phyloP scores from a whole-genome alignment of 2,329 filamentous ascomycete species.

The Nigrograna mackinnonii region DNA sequence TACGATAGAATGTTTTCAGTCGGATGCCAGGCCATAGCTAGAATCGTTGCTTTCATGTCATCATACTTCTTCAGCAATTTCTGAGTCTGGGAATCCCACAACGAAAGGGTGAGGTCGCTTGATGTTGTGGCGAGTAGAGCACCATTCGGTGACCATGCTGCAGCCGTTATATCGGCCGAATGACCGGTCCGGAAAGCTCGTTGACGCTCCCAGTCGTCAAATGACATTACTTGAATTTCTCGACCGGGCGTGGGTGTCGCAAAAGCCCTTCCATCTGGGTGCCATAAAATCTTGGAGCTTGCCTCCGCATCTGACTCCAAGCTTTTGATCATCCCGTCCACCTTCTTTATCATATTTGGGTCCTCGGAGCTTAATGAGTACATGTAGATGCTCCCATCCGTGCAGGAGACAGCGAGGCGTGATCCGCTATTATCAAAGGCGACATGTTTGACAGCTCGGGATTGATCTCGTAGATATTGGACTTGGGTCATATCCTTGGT shows the following conservation, averaged over 20 bases:
- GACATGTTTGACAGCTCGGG: constrained; percentile 86
- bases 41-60: constrained; percentile 72
- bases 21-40: constrained; percentile 90
- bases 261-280: constrained; percentile 92
- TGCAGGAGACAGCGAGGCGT: constrained; percentile 79
- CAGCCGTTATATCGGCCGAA: constrained; percentile 79
- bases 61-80: constrained; percentile 77
- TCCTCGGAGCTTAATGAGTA: constrained; percentile 81
- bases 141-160: constrained; percentile 94
- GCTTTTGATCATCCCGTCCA: constrained; percentile 83
- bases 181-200: constrained; percentile 79
- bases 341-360: constrained; percentile 78
- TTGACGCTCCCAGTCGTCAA: constrained; percentile 86
- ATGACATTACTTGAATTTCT: constrained; percentile 82
- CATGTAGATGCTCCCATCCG: constrained; percentile 86
- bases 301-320: constrained; percentile 77
- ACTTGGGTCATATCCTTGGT: constrained; percentile 77
- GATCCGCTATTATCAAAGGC: constrained; percentile 82
- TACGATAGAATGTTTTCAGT: constrained; percentile 87
- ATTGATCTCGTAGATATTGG: constrained; percentile 80
- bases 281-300: constrained; percentile 80
- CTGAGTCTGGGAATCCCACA: constrained; percentile 93
- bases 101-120: constrained; percentile 64
- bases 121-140: constrained; percentile 73
- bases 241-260: constrained; percentile 80